Evolutionary conservation across 306 rosid species (phyloP).

Genomic region (Vigna radiata): DNA sequence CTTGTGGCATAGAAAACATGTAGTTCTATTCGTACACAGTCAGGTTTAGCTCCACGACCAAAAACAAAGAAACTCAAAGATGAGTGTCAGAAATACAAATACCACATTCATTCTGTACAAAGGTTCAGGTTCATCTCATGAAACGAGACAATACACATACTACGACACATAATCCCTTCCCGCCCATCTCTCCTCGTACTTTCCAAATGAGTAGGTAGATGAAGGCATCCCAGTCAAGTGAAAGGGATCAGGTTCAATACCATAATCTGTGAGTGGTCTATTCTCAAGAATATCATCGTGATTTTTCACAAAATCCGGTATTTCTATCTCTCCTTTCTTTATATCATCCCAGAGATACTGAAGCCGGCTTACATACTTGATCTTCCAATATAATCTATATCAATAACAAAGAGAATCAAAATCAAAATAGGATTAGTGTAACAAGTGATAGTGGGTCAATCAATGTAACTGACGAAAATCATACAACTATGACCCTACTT

Average conservation of each 20-base stretch:
- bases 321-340: conserved; percentile 77
- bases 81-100: conserved; percentile 16
- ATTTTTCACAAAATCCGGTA: conserved; percentile 83
- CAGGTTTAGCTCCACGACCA: neutral
- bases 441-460: neutral
- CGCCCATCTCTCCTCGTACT: conserved; percentile 77
- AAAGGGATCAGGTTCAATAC: conserved; percentile 87
- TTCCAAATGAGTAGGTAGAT: conserved; percentile 68
- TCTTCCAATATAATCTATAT: conserved; percentile 89
- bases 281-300: conserved; percentile 86
- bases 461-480: neutral
- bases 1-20: conserved; percentile 30
- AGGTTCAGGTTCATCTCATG: neutral
- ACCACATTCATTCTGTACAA: conserved; percentile 55
- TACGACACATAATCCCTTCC: conserved; percentile 62
- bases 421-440: neutral
- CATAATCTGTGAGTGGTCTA: conserved; percentile 94
- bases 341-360: conserved; percentile 96
- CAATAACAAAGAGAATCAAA: conserved; percentile 8
- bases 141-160: conserved; percentile 36
- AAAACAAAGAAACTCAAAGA: conserved; percentile 22
- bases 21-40: neutral
- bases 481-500: neutral
- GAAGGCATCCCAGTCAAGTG: conserved; percentile 68
- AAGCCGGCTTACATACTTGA: conserved; percentile 84